A percentile compares a stretch with the other conserved stretches of the same genome.
Conservation (phyloP, 495 filamentous ascomycete genomes). For the Penicillium canariense region DNA sequence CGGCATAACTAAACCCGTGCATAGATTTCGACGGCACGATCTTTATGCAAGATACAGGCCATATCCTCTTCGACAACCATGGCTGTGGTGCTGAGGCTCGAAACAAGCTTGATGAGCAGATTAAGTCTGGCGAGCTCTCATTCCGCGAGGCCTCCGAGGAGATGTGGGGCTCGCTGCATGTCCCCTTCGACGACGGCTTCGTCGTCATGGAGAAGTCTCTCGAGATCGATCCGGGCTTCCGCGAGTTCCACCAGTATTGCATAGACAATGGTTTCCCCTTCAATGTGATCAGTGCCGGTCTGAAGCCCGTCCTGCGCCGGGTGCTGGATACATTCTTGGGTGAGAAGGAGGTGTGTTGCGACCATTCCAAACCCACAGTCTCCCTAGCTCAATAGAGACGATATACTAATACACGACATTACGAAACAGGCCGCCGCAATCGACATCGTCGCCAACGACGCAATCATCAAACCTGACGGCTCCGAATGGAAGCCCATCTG, state of each 20-base stretch:
- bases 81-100: slow-evolving; percentile 61
- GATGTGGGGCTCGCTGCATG: slow-evolving; percentile 69
- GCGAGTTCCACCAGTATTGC: slow-evolving; percentile 66
- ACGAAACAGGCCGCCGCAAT: slow-evolving; percentile 57
- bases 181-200: slow-evolving; percentile 75
- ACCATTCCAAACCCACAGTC: background rate
- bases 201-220: slow-evolving; percentile 62
- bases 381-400: background rate
- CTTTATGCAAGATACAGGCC: slow-evolving; percentile 76
- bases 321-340: slow-evolving; percentile 66
- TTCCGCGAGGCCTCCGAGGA: slow-evolving; percentile 76
- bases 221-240: slow-evolving; percentile 65
- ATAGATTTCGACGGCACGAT: slow-evolving; percentile 76
- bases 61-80: slow-evolving; percentile 67
- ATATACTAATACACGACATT: background rate
- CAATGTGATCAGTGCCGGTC: slow-evolving; percentile 69
- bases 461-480: slow-evolving; percentile 56
- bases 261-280: slow-evolving; percentile 63
- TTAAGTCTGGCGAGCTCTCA: slow-evolving; percentile 63
- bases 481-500: slow-evolving; percentile 67
- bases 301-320: slow-evolving; percentile 62
- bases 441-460: slow-evolving; percentile 72
- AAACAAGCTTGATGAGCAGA: slow-evolving; percentile 61
- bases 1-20: background rate
- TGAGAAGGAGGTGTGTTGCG: slow-evolving; percentile 48